Evolutionary conservation across 1,284 basidiomycete genomes (phyloP).

Genomic region (Ustilago cynodontis): DNA sequence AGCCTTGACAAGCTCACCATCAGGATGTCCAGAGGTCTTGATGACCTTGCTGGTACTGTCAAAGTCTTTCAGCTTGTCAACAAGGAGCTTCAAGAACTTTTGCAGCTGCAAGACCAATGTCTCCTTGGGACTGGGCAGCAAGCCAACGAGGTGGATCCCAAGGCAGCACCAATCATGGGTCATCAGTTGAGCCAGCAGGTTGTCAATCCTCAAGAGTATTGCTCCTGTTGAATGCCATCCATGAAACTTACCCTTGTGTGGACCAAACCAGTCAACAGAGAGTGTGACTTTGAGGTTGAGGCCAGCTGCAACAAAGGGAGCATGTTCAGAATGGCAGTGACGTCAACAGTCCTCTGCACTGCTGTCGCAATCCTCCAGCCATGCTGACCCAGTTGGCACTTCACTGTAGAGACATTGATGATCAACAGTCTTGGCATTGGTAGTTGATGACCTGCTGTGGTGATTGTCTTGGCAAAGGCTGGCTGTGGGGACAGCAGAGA

Average conservation of each 20-base stretch:
- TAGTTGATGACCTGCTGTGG: too few species aligned
- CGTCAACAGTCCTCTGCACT: too few species aligned
- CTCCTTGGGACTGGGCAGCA: slow-evolving; percentile 15
- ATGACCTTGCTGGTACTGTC: background rate
- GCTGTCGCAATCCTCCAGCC: too few species aligned
- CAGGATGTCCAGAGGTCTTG: background rate
- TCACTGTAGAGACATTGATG: too few species aligned
- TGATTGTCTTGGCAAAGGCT: too few species aligned
- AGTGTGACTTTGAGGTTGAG: slow-evolving; percentile 15
- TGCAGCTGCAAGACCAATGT: background rate
- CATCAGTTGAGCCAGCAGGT: background rate
- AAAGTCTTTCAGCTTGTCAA: slow-evolving; percentile 7
- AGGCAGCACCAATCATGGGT: background rate
- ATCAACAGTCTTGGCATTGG: too few species aligned
- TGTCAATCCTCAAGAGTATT: slow-evolving; percentile 11
- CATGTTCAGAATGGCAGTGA: too few species aligned
- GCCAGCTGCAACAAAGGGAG: too few species aligned
- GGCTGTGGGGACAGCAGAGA: too few species aligned
- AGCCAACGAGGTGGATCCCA: slow-evolving; percentile 8
- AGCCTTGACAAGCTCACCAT: background rate
- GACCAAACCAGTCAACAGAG: slow-evolving; percentile 15
- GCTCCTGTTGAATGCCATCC: slow-evolving; percentile 7
- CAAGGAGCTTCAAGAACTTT: slow-evolving; percentile 2
- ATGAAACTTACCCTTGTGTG: slow-evolving; percentile 3
- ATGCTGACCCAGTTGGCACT: too few species aligned